phyloP scores from a whole-genome alignment of 1,284 basidiomycete species.

The Tilletia walkeri region DNA sequence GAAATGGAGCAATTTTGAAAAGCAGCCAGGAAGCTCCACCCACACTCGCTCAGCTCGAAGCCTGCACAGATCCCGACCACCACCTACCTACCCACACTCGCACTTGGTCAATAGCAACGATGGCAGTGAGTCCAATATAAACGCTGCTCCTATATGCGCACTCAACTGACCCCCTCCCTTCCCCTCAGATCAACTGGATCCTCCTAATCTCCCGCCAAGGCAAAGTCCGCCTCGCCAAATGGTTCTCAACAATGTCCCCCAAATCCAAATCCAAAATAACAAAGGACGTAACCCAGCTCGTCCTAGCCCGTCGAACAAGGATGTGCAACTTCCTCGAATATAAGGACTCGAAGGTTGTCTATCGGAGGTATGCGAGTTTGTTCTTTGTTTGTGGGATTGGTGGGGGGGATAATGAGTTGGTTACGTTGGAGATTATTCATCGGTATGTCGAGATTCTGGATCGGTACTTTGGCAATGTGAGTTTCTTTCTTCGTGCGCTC shows the following conservation, averaged over 20 bases:
- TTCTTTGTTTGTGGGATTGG: slow-evolving; percentile 96
- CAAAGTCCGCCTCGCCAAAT: slow-evolving; percentile 96
- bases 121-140: too few species aligned
- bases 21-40: too few species aligned
- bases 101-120: too few species aligned
- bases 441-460: slow-evolving; percentile 99
- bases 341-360: slow-evolving; percentile 78
- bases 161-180: too few species aligned
- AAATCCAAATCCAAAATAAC: slow-evolving; percentile 97
- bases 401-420: slow-evolving; percentile 81
- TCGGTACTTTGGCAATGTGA: slow-evolving; percentile 90
- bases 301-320: slow-evolving; percentile 87
- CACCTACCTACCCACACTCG: too few species aligned
- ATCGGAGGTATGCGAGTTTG: slow-evolving; percentile 92
- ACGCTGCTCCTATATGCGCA: too few species aligned
- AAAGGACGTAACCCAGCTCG: slow-evolving; percentile 98
- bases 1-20: too few species aligned
- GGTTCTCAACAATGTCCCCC: slow-evolving; percentile 93
- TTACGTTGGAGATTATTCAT: slow-evolving; percentile 94
- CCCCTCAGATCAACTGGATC: slow-evolving; percentile 64
- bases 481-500: slow-evolving; percentile 59
- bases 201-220: slow-evolving; percentile 93
- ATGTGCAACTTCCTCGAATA: slow-evolving; percentile 99
- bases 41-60: too few species aligned
- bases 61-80: too few species aligned